A percentile compares a stretch with the other conserved stretches of the same genome.
Conservation (phyloP, 2,329 filamentous ascomycete species). For the Trichoderma pleuroti region DNA sequence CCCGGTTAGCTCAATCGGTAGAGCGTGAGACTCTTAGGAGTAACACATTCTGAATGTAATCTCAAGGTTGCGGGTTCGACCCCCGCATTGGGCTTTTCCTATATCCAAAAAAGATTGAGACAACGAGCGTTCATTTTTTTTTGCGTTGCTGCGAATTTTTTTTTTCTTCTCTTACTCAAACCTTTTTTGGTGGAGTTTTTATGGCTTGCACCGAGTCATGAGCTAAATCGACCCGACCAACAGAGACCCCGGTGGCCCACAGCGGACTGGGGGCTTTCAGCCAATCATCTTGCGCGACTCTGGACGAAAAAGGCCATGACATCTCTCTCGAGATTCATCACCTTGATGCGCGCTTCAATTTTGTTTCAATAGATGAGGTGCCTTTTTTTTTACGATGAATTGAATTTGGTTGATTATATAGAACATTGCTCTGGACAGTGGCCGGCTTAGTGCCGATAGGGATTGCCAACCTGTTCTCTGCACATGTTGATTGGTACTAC, state of each 20-base stretch:
- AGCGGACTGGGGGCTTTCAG: neutral
- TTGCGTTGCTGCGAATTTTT: neutral
- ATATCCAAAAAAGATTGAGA: slow-evolving; percentile 23
- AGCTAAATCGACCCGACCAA: neutral
- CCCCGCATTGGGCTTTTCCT: slow-evolving; percentile 42
- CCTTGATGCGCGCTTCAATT: neutral
- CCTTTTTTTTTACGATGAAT: neutral
- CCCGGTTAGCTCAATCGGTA: slow-evolving; percentile 47
- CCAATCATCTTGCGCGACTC: neutral
- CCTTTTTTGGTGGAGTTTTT: neutral
- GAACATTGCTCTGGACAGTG: neutral
- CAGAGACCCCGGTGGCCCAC: neutral
- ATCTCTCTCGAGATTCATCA: neutral
- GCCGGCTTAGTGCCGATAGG: neutral
- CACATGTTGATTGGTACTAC: neutral
- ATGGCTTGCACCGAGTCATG: neutral
- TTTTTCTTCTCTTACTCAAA: slow-evolving; percentile 2
- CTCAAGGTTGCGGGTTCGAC: slow-evolving; percentile 57
- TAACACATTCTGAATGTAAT: slow-evolving; percentile 28
- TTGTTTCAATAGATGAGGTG: neutral
- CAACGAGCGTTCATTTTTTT: neutral
- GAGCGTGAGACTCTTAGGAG: slow-evolving; percentile 65
- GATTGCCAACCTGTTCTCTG: neutral
- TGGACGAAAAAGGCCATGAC: neutral
- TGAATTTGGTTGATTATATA: neutral